Conservation (phyloP, 805 yeast genomes). For the Lipomyces mesembrius region DNA sequence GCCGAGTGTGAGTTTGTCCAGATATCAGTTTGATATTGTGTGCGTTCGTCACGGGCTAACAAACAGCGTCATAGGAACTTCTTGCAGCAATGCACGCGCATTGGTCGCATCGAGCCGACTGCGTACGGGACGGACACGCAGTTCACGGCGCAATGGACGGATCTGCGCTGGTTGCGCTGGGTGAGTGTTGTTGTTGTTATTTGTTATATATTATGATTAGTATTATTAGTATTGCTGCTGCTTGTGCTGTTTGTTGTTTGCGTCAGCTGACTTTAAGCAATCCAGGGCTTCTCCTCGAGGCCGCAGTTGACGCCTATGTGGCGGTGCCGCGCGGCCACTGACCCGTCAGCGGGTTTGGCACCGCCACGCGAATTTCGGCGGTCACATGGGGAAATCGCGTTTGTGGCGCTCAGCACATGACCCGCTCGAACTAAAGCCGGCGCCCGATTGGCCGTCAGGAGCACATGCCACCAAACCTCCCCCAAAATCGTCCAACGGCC, state of each 20-base stretch:
- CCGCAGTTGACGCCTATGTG: constrained; percentile 16
- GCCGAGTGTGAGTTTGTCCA: constrained; percentile 2
- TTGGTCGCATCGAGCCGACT: constrained; percentile 12
- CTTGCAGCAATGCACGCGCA: constrained; percentile 17
- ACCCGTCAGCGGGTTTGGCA: too few relatives aligned
- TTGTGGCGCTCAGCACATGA: constrained; percentile 18
- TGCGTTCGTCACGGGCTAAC: neutral
- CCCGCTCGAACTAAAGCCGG: constrained; percentile 2
- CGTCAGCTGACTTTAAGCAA: neutral
- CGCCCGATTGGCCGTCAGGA: constrained; percentile 21
- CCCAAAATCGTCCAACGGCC: too few relatives aligned
- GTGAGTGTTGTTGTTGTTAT: constrained; percentile 4
- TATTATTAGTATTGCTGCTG: neutral
- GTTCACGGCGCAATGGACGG: constrained; percentile 20
- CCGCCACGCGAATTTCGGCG: neutral
- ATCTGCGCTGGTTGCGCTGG: constrained; percentile 28
- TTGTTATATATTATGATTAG: too few relatives aligned
- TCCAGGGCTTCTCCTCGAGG: constrained; percentile 21
- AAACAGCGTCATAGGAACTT: constrained; percentile 11
- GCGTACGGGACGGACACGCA: constrained; percentile 6
- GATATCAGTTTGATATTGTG: too few relatives aligned
- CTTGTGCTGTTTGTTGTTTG: neutral
- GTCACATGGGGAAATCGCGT: constrained; percentile 17
- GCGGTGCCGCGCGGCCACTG: constrained; percentile 11
- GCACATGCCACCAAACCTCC: neutral